A percentile compares a stretch with the other conserved stretches of the same genome.
phyloP scores from a whole-genome alignment of 768 basidiomycete genomes.

The Tylopilus felleus region DNA sequence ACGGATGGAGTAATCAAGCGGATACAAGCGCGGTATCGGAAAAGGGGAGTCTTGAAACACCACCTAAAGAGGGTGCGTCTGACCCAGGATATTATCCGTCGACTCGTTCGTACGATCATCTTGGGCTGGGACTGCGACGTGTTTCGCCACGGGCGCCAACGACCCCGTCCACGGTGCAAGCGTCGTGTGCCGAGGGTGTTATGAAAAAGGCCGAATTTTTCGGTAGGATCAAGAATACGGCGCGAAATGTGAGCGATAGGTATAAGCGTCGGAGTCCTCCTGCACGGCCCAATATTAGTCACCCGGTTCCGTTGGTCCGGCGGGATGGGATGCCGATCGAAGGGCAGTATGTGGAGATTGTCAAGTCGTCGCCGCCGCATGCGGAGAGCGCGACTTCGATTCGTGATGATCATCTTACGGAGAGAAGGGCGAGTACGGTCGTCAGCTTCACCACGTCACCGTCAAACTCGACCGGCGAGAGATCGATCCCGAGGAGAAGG shows the following conservation, averaged over 20 bases:
- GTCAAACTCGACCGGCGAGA: slow-evolving; percentile 59
- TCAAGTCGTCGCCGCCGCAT: slow-evolving; percentile 14
- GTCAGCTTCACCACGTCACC: slow-evolving; percentile 53
- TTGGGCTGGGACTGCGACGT: slow-evolving; percentile 49
- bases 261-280: slow-evolving; percentile 39
- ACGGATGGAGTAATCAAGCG: slow-evolving; percentile 31
- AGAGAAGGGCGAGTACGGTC: slow-evolving; percentile 38
- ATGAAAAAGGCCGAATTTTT: slow-evolving; percentile 73
- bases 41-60: slow-evolving; percentile 32
- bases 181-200: slow-evolving; percentile 43
- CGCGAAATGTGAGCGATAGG: slow-evolving; percentile 66
- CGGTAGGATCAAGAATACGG: slow-evolving; percentile 57
- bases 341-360: slow-evolving; percentile 34
- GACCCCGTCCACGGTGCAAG: slow-evolving; percentile 32
- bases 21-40: slow-evolving; percentile 28
- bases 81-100: slow-evolving; percentile 17
- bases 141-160: slow-evolving; percentile 46
- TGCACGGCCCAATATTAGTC: slow-evolving; percentile 53
- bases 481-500: slow-evolving; percentile 64
- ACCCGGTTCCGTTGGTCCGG: slow-evolving; percentile 46
- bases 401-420: slow-evolving; percentile 33
- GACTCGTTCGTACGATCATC: slow-evolving; percentile 18
- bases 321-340: slow-evolving; percentile 28
- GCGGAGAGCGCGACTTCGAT: slow-evolving; percentile 37
- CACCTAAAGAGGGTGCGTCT: slow-evolving; percentile 15